Percentiles rank a stretch among this genome's conserved stretches.
Conservation (phyloP, 352 stramenopile species). For the Phytophthora pinifolia region DNA sequence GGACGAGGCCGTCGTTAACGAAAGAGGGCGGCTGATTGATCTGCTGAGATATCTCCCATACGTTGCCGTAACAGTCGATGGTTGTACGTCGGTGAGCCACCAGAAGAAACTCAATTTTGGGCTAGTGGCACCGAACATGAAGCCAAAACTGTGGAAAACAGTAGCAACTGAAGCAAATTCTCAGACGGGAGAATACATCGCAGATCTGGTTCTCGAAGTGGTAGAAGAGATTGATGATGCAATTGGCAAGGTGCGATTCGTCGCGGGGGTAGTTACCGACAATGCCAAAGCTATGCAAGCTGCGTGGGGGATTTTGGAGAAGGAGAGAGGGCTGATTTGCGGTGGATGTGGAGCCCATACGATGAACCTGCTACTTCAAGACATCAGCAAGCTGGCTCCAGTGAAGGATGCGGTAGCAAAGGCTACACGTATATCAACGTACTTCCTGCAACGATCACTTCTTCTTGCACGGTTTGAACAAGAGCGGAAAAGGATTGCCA, state of each 20-base stretch:
- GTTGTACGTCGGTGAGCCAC: neutral
- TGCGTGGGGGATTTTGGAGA: slow-evolving; percentile 3
- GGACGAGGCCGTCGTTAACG: neutral
- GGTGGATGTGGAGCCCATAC: slow-evolving; percentile 8
- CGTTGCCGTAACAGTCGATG: neutral
- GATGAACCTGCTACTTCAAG: slow-evolving; percentile 11
- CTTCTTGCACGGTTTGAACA: slow-evolving; percentile 3
- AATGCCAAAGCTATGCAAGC: slow-evolving; percentile 7
- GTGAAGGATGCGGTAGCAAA: neutral
- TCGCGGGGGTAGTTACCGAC: neutral
- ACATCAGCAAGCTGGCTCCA: neutral
- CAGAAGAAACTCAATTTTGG: slow-evolving; percentile 7
- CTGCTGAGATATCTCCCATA: neutral
- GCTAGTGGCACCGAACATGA: slow-evolving; percentile 1
- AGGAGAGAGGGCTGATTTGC: neutral
- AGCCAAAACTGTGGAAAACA: neutral
- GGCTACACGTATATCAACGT: neutral
- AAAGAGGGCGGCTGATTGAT: neutral
- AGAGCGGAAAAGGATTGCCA: neutral
- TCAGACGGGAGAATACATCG: slow-evolving; percentile 3
- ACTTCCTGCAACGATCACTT: neutral
- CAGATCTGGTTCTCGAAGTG: neutral
- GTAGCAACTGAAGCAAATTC: neutral
- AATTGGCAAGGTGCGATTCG: neutral
- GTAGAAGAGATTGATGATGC: slow-evolving; percentile 1